Evolutionary conservation across 2,329 filamentous ascomycete species (phyloP).

Genomic region (Didymella lethalis): DNA sequence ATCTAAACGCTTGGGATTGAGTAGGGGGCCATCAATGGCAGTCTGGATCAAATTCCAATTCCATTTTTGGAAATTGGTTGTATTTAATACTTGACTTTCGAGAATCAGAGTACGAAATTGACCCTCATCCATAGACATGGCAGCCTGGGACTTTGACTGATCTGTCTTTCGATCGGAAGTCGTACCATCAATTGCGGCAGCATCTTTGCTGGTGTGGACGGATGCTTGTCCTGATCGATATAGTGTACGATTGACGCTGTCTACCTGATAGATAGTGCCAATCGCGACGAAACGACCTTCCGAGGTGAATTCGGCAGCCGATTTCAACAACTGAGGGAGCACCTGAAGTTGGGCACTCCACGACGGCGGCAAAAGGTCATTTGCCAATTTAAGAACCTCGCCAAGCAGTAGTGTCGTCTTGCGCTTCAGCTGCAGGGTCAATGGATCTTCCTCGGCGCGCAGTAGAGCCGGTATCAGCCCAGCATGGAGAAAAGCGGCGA

Average conservation of each 20-base stretch:
- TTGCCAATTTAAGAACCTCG: conserved; percentile 88
- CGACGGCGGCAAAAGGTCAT: conserved; percentile 79
- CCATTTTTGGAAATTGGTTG: conserved; percentile 93
- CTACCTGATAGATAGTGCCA: conserved; percentile 95
- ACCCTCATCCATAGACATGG: conserved; percentile 68
- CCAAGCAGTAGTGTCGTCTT: conserved; percentile 92
- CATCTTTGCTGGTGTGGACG: conserved; percentile 45
- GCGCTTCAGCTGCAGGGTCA: conserved; percentile 75
- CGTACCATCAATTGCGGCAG: conserved; percentile 27
- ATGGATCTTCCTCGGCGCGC: conserved; percentile 71
- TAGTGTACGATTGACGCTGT: conserved; percentile 92
- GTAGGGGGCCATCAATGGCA: conserved; percentile 90
- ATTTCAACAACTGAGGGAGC: conserved; percentile 82
- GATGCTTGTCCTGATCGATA: conserved; percentile 73
- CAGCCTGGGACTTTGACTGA: conserved; percentile 62
- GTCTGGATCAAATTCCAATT: conserved; percentile 93
- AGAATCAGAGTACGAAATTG: conserved; percentile 70
- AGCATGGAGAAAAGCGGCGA: conserved; percentile 84
- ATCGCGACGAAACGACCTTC: conserved; percentile 82
- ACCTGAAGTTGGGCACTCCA: conserved; percentile 89
- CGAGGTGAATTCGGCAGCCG: conserved; percentile 74
- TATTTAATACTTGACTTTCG: conserved; percentile 86
- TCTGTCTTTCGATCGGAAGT: conserved; percentile 52
- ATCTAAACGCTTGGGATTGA: conserved; percentile 88
- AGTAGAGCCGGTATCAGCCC: conserved; percentile 67